phyloP scores from a whole-genome alignment of 306 rosid genomes.

The Neltuma alba region DNA sequence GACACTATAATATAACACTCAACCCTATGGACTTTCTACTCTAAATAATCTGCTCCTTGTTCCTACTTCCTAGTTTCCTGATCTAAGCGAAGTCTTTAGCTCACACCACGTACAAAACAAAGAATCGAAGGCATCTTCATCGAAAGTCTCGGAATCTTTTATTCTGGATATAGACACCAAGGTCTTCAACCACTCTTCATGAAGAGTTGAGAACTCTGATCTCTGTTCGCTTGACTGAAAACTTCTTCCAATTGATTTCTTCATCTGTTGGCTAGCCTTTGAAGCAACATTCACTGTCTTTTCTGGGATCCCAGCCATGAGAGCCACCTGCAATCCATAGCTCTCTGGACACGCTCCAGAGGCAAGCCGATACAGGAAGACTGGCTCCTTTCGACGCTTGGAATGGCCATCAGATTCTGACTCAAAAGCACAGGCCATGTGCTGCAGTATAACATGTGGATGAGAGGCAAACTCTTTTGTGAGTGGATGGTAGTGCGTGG shows the following conservation, averaged over 20 bases:
- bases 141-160: constrained; percentile 40
- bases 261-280: constrained; percentile 73
- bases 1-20: constrained; percentile 19
- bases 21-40: background rate
- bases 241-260: constrained; percentile 59
- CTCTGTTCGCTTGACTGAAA: constrained; percentile 77
- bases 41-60: background rate
- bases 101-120: constrained; percentile 75
- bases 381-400: constrained; percentile 58
- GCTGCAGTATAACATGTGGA: constrained; percentile 85
- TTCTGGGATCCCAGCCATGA: constrained; percentile 91
- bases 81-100: constrained; percentile 56
- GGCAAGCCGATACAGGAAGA: constrained; percentile 79
- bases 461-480: constrained; percentile 92
- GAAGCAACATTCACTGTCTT: constrained; percentile 70
- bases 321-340: constrained; percentile 93
- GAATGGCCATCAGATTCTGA: constrained; percentile 52
- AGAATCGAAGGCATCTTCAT: constrained; percentile 70
- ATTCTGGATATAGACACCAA: constrained; percentile 52
- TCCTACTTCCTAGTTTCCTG: constrained; percentile 45
- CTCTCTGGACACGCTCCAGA: constrained; percentile 90
- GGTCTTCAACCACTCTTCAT: constrained; percentile 85
- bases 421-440: constrained; percentile 90
- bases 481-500: constrained; percentile 95
- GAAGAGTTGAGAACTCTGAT: constrained; percentile 86